Evolutionary conservation across 2,329 filamentous ascomycete genomes (phyloP).

Genomic region (Ophiostoma piceae): DNA sequence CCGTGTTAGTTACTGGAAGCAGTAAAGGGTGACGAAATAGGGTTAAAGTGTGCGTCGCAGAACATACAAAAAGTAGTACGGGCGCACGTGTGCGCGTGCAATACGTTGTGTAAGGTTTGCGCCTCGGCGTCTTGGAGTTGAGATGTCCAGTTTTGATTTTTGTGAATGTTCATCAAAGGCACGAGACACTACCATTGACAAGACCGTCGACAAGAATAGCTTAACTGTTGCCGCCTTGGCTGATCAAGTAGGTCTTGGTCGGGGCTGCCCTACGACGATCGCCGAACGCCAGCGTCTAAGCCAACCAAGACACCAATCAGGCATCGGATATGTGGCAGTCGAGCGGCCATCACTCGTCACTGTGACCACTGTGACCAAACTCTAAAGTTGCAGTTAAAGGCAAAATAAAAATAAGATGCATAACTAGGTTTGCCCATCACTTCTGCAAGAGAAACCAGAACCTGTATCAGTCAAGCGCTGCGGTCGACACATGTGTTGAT

Average conservation of each 20-base stretch:
- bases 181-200: too few relatives aligned
- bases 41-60: background rate
- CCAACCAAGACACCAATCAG: background rate
- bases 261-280: background rate
- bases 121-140: background rate
- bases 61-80: background rate
- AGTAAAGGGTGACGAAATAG: background rate
- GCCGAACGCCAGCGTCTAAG: background rate
- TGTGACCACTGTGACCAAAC: background rate
- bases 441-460: conserved; percentile 4
- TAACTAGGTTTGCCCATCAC: background rate
- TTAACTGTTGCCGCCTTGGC: background rate
- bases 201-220: background rate
- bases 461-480: conserved; percentile 4
- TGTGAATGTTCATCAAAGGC: background rate
- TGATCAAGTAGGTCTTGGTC: background rate
- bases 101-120: background rate
- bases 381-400: background rate
- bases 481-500: background rate
- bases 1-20: background rate
- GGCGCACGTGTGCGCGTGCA: background rate
- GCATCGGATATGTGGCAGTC: background rate
- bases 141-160: background rate
- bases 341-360: background rate
- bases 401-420: background rate